Evolutionary conservation across 2,329 filamentous ascomycete genomes (phyloP).

Genomic region (Chrysoporthe deuterocubensis): DNA sequence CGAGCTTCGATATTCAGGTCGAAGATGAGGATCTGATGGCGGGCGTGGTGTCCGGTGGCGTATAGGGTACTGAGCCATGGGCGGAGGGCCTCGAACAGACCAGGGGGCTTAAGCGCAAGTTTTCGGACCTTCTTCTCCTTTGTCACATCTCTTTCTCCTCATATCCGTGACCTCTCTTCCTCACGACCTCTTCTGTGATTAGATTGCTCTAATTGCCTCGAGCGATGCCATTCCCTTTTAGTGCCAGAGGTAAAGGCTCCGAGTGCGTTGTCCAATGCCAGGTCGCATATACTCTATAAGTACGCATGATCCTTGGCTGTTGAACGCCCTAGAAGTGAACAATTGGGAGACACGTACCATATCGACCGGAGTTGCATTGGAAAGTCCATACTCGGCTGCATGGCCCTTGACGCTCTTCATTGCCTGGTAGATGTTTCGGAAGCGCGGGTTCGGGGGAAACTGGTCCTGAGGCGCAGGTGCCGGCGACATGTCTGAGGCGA

Average conservation of each 20-base stretch:
- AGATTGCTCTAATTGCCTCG: too few species aligned
- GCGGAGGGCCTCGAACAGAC: background rate
- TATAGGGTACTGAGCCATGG: slow-evolving; percentile 7
- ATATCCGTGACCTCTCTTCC: too few species aligned
- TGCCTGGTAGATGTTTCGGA: slow-evolving; percentile 31
- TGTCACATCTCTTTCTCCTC: too few species aligned
- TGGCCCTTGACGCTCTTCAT: slow-evolving; percentile 24
- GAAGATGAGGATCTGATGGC: slow-evolving; percentile 68
- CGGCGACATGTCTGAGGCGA: slow-evolving; percentile 33
- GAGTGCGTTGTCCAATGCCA: too few species aligned
- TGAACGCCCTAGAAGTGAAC: too few species aligned
- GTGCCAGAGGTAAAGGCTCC: too few species aligned
- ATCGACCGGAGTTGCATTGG: slow-evolving; percentile 33
- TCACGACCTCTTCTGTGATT: too few species aligned
- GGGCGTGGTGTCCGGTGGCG: slow-evolving; percentile 37
- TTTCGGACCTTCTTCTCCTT: background rate
- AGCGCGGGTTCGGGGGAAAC: slow-evolving; percentile 19
- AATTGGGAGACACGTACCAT: slow-evolving; percentile 21
- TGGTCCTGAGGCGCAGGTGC: slow-evolving; percentile 30
- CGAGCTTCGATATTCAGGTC: slow-evolving; percentile 51
- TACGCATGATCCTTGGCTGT: too few species aligned
- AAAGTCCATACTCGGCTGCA: slow-evolving; percentile 29
- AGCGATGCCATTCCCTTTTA: too few species aligned
- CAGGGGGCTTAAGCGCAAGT: background rate
- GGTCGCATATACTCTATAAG: too few species aligned